Base-by-base conservation (phyloP, 805 yeast species). In the Peterozyma xylosa region DNA sequence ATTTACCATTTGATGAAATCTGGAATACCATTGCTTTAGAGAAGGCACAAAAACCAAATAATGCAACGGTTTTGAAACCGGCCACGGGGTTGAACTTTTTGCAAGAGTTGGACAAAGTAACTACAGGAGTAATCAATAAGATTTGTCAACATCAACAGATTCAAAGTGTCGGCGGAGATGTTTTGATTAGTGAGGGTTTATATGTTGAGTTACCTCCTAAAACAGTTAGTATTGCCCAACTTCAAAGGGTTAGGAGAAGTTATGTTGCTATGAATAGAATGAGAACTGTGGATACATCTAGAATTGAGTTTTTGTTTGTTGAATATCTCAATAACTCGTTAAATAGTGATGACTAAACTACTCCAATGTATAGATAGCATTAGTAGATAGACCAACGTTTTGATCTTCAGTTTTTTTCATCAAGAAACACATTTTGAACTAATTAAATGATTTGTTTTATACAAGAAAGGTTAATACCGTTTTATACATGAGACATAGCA, bases 191-290 rank as follows among this genome's bases (percentile, higher is more conserved):
- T 5, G 57, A 56, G 14, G 67, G 68, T 11, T 55, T 73, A 16
- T 64, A 56, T 35, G 75, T 88, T 3, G 77, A 75, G 14, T 62
- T 91, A 54, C 96, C 96, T 2, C 54, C 76, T 2, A 64, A 64
- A 5, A 62, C 73, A 1, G 78, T 85, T 9, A 76, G 86, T 11
- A 68, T 81, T 35, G 86, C 96, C 0, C 89, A 86, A 55, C 58
- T 93, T 42, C 96, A 90, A 54, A 70, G 99, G 48, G 67, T 87
- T 11, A 72, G 96, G 59, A 73, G 99, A 52, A 82, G 89, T 14
- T 91, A 84, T 61, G 77, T 90, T n/a, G 70, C 78, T 35, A 68
- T 91, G 59, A 88, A 91, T 58, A 76, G 86, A 53, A 78, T 89
- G 70, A 72, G 96, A 54, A 78, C 81, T 36, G 69, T 89, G 37